These are phyloP conservation scores for Blastocystis sp. DNA, from an alignment of 352 stramenopile species.

Conservation along the genomic window DNA sequence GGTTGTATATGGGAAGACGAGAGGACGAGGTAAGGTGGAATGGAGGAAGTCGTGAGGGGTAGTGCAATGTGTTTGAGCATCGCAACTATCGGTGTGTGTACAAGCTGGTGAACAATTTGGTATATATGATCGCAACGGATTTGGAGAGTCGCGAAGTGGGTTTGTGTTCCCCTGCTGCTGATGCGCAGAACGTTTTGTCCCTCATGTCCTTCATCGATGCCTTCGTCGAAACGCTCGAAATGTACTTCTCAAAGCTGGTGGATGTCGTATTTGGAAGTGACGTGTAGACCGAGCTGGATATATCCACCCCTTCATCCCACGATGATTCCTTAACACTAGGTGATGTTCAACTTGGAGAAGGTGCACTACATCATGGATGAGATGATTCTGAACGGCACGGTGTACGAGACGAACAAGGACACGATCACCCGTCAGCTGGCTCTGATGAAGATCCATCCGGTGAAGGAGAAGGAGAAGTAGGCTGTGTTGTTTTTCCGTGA, in stretches of 20 bases:
- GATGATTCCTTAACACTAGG: slow-evolving; percentile 73
- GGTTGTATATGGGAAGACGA: slow-evolving; percentile 64
- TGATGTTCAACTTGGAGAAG: slow-evolving; percentile 88
- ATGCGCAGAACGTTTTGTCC: slow-evolving; percentile 9
- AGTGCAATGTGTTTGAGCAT: slow-evolving; percentile 68
- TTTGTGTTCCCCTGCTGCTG: neutral
- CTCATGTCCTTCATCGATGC: slow-evolving; percentile 37
- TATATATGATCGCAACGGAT: slow-evolving; percentile 50
- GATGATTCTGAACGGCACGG: slow-evolving; percentile 51
- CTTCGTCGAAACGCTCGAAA: slow-evolving; percentile 33
- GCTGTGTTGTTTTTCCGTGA: neutral
- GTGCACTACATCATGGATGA: no score
- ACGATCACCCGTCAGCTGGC: slow-evolving; percentile 33
- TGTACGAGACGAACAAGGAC: slow-evolving; percentile 63
- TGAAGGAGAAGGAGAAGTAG: slow-evolving; percentile 39
- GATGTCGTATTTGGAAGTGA: neutral
- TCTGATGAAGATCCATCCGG: slow-evolving; percentile 53
- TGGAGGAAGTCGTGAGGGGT: neutral
- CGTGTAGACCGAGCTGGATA: slow-evolving; percentile 46
- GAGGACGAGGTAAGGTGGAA: slow-evolving; percentile 20
- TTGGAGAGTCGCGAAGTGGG: slow-evolving; percentile 16
- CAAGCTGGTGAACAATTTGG: slow-evolving; percentile 23
- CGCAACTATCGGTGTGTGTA: slow-evolving; percentile 31
- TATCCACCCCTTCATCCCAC: slow-evolving; percentile 46
- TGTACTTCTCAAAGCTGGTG: slow-evolving; percentile 62